phyloP scores from a whole-genome alignment of 176 grass and related monocot genomes.

The Aegilops sharonensis region DNA sequence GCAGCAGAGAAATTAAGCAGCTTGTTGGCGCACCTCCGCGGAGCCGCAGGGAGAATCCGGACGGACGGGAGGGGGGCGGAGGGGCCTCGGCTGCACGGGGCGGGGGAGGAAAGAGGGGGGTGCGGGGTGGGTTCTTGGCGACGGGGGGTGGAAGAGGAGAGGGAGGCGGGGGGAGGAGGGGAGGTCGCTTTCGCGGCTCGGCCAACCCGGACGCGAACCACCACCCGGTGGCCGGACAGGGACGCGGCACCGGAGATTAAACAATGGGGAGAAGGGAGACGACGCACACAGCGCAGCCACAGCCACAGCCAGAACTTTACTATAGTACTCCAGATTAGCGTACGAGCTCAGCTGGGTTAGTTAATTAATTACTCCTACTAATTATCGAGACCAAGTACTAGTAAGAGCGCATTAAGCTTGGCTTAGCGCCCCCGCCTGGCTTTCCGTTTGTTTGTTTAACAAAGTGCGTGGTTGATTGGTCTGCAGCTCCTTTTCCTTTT shows the following conservation, averaged over 20 bases:
- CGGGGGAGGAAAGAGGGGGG: neutral
- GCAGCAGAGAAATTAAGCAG: neutral
- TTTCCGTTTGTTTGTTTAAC: neutral
- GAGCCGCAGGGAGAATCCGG: neutral
- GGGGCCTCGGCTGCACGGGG: constrained; percentile 19
- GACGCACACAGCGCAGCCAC: neutral
- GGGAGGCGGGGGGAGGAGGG: constrained; percentile 23
- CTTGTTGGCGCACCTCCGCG: neutral
- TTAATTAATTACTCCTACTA: neutral
- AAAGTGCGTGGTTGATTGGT: neutral
- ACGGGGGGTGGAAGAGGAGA: neutral
- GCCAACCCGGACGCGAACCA: constrained; percentile 50
- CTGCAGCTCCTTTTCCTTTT: neutral
- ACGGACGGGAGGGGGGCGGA: neutral
- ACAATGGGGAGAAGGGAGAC: neutral
- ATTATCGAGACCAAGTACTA: neutral
- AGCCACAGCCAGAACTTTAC: neutral
- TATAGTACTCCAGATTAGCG: constrained; percentile 9
- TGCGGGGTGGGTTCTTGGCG: constrained; percentile 4
- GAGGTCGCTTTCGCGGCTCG: constrained; percentile 45
- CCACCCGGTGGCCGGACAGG: constrained; percentile 55
- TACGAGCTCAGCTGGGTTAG: neutral
- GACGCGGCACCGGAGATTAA: constrained; percentile 52
- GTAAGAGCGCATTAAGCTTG: neutral
- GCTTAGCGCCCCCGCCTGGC: neutral